These are phyloP conservation scores for Suhomyces bokatorum DNA, from an alignment of 1,139 yeast genomes.

Conservation along the genomic window DNA sequence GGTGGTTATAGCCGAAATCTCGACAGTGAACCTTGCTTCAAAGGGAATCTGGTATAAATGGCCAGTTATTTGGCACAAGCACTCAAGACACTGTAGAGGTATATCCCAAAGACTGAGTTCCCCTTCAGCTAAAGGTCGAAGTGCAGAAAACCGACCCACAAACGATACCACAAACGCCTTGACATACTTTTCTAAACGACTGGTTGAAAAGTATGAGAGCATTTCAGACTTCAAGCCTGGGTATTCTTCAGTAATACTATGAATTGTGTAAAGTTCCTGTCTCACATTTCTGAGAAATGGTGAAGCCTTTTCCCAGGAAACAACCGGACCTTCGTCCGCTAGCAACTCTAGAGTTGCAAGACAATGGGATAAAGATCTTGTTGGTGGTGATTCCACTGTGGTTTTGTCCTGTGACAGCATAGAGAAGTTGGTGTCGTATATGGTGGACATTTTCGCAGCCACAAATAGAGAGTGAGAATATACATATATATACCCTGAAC, in stretches of 20 bases:
- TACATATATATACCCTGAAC: too few species aligned
- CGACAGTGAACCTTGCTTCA: not conserved
- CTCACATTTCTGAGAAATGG: not conserved
- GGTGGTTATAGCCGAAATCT: conserved; percentile 2
- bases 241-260: not conserved
- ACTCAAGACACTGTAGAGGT: not conserved
- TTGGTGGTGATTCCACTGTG: not conserved
- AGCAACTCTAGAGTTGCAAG: conserved; percentile 12
- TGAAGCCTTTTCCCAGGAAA: not conserved
- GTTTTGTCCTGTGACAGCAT: not conserved
- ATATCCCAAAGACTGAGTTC: not conserved
- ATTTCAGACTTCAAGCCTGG: not conserved
- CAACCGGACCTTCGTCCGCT: conserved; percentile 7
- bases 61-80: not conserved
- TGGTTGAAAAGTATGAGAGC: conserved; percentile 1
- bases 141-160: not conserved
- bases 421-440: conserved; percentile 1
- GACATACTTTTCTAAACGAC: conserved; percentile 2
- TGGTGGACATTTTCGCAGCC: conserved; percentile 1
- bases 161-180: not conserved
- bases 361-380: conserved; percentile 2
- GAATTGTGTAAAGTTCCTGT: not conserved
- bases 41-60: conserved; percentile 7
- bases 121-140: not conserved
- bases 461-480: not conserved